Evolutionary conservation across 139 green algal species (phyloP), one percentile per base, ranked within the genome.

Genomic region (Chlorella vulgaris): DNA sequence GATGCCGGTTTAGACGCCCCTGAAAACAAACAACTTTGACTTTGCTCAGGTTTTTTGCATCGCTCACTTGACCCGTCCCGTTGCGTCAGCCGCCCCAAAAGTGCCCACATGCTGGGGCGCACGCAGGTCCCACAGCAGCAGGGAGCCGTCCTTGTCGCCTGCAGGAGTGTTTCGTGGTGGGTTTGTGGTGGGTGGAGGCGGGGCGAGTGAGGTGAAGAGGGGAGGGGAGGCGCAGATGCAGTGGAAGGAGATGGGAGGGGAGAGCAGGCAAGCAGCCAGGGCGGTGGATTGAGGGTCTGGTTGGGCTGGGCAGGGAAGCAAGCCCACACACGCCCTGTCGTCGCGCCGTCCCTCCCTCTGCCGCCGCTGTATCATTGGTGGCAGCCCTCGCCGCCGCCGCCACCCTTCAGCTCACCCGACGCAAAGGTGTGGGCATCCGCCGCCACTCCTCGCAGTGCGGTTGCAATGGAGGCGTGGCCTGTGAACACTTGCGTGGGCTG

Each of bases 401-500:
- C 47, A 58, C 47, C 15, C 13, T 58, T 15, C 47, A 15, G 55
- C 55, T 21, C 55, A 65, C 55, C 55, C 3, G 66, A 81, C 15
- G 50, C 55, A 43, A 81, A 81, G 22, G 73, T 3, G 89, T 76
- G 71, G 86, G 81, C 39, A 33, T 73, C 40, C 58, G 53, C 71
- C 66, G 83, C 18, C 81, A 61, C 24, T 66, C 47, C 15, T 66
- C 60, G 73, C 78, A 90, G 75, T 7, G 40, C 38, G 28, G 87
- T 93, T 24, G 93, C 79, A 43, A 94, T 82, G 28, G 88, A 67
- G 3, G 28, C 31, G 76, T 90, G 86, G 47, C 85, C 84, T 0
- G 1, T 28, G 40, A 80, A 81, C 4, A 35, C 53, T n/a, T 42
- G 43, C 7, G 80, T 65, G 22, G 78, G 83, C 39, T 63, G n/a